Conservation (phyloP, 495 filamentous ascomycete genomes). For the Talaromyces wortmannii region DNA sequence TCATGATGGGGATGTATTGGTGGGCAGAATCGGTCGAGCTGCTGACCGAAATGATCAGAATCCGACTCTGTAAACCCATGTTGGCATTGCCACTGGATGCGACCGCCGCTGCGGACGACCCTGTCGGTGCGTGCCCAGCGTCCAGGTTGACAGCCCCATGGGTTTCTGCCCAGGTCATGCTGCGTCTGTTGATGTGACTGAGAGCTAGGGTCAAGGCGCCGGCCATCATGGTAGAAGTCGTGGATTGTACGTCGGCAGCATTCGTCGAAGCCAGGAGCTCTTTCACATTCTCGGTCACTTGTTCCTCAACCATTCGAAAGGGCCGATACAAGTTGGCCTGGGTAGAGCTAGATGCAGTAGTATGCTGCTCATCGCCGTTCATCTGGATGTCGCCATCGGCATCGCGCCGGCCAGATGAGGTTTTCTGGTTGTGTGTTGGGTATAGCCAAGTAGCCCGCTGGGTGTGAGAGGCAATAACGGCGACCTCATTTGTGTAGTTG, state of each 20-base stretch:
- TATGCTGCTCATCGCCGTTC: conserved; percentile 12
- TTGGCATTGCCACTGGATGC: conserved; percentile 29
- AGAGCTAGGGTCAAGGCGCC: conserved; percentile 88
- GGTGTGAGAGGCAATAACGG: conserved; percentile 83
- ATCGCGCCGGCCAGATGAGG: conserved; percentile 15
- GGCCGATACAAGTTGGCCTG: conserved; percentile 90
- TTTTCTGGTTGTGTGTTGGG: conserved; percentile 37
- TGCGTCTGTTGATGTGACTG: conserved; percentile 70
- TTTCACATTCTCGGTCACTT: conserved; percentile 64
- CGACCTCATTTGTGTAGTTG: conserved; percentile 87
- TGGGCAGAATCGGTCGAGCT: conserved; percentile 76
- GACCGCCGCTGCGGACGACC: conserved; percentile 19
- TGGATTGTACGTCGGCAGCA: conserved; percentile 46
- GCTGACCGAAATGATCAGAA: conserved; percentile 77
- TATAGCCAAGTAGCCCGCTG: conserved; percentile 86
- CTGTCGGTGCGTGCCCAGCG: conserved; percentile 18
- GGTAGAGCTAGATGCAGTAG: conserved; percentile 6
- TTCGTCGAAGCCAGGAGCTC: conserved; percentile 61
- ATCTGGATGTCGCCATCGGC: conserved; percentile 31
- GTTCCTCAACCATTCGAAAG: conserved; percentile 77
- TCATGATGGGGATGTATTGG: conserved; percentile 98
- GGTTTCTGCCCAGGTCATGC: conserved; percentile 38
- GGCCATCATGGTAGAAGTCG: conserved; percentile 73
- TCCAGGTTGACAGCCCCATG: conserved; percentile 34
- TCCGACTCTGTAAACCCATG: conserved; percentile 65